Conservation (phyloP, 2,329 filamentous ascomycete species). For the Alternaria brassicae region DNA sequence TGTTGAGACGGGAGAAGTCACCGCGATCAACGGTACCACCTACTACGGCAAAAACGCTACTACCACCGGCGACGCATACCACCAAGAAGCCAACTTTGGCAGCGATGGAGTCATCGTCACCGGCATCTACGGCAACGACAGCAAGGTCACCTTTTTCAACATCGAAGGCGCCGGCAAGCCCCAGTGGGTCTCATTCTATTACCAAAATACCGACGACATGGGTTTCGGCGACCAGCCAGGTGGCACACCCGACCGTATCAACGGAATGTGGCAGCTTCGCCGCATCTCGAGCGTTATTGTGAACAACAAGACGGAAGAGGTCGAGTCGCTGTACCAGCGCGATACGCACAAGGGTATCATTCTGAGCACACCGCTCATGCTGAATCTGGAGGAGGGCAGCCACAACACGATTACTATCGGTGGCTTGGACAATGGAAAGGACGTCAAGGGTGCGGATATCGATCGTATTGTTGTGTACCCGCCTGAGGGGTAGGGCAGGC, state of each 20-base stretch:
- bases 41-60: constrained; percentile 58
- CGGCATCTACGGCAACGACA: constrained; percentile 63
- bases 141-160: constrained; percentile 60
- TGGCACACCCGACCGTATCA: constrained; percentile 66
- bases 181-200: constrained; percentile 66
- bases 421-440: constrained; percentile 63
- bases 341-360: constrained; percentile 68
- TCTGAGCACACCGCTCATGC: constrained; percentile 62
- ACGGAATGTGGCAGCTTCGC: constrained; percentile 65
- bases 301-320: constrained; percentile 59
- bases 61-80: constrained; percentile 58
- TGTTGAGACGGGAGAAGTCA: constrained; percentile 60
- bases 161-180: constrained; percentile 60
- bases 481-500: constrained; percentile 55
- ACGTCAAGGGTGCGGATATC: constrained; percentile 65
- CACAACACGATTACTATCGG: constrained; percentile 67
- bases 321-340: constrained; percentile 61
- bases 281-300: constrained; percentile 67
- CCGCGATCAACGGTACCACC: constrained; percentile 56
- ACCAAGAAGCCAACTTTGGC: constrained; percentile 64
- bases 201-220: constrained; percentile 68
- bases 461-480: constrained; percentile 68
- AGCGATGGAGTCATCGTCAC: constrained; percentile 58
- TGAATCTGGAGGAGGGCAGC: constrained; percentile 62
- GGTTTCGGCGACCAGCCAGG: constrained; percentile 63